Percentiles rank a stretch among this genome's conserved stretches.
Conservation (phyloP, 2,329 filamentous ascomycete genomes). For the Exophiala bonariae region DNA sequence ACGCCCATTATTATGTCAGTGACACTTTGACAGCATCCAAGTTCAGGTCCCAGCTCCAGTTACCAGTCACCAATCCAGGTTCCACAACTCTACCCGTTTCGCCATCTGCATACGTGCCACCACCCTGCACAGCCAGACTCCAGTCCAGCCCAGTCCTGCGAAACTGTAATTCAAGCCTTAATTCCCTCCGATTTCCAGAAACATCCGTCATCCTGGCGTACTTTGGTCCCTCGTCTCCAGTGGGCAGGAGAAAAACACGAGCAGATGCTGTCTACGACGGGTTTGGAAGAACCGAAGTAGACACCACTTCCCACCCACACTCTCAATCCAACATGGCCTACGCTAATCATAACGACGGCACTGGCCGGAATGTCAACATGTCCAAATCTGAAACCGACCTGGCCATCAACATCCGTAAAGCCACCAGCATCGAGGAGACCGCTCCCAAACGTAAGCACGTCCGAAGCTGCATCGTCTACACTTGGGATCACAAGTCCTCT, state of each 20-base stretch:
- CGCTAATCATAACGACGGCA: constrained; percentile 14
- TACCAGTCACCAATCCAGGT: too few relatives aligned
- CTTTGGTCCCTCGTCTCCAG: constrained; percentile 12
- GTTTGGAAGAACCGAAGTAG: constrained; percentile 21
- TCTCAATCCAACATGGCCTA: constrained; percentile 25
- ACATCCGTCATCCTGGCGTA: constrained; percentile 20
- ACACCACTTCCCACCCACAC: constrained; percentile 13
- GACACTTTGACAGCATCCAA: constrained; percentile 1
- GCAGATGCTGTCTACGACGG: constrained; percentile 20
- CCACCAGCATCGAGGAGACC: constrained; percentile 57
- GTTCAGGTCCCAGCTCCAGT: neutral
- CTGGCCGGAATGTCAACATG: constrained; percentile 27
- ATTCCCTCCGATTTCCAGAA: too few relatives aligned
- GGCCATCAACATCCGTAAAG: constrained; percentile 67
- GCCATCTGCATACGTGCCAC: neutral
- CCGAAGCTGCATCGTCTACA: constrained; percentile 95
- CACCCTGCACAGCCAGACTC: neutral
- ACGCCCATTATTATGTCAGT: constrained; percentile 3
- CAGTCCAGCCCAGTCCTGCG: too few relatives aligned
- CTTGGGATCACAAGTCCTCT: constrained; percentile 97
- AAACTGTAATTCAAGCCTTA: too few relatives aligned
- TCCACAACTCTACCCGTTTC: neutral
- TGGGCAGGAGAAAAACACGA: constrained; percentile 10
- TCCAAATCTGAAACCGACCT: constrained; percentile 60
- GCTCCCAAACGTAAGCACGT: constrained; percentile 75